phyloP scores from a whole-genome alignment of 345 rosid species.

The Lumnitzera littorea region DNA sequence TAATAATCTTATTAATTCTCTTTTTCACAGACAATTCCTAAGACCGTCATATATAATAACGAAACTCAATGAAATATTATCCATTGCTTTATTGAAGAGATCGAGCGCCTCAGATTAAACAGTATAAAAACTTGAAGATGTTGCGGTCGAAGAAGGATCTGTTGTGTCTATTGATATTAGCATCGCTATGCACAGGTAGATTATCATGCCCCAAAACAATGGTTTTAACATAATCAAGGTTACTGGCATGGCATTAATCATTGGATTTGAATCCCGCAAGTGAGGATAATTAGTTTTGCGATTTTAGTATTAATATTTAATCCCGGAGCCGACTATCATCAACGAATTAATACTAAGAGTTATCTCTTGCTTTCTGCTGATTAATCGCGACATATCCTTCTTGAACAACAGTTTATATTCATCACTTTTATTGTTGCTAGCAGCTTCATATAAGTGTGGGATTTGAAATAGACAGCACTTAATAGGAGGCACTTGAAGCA shows the following conservation, averaged over 20 bases:
- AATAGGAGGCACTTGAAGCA: conserved; percentile 8
- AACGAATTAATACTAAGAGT: too few relatives aligned
- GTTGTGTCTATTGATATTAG: conserved; percentile 50
- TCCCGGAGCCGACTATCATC: too few relatives aligned
- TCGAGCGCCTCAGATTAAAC: conserved; percentile 60
- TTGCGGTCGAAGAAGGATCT: conserved; percentile 50
- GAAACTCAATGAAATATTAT: conserved; percentile 60
- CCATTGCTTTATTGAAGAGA: conserved; percentile 86
- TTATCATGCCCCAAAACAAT: too few relatives aligned
- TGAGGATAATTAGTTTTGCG: too few relatives aligned
- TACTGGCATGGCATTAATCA: too few relatives aligned
- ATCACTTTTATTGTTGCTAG: not conserved
- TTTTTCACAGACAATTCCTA: conserved; percentile 55
- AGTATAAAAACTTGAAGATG: conserved; percentile 31
- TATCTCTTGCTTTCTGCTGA: not conserved
- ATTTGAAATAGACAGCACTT: conserved; percentile 22
- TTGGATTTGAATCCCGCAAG: too few relatives aligned
- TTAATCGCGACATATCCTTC: too few relatives aligned
- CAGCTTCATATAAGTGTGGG: conserved; percentile 59
- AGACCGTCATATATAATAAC: conserved; percentile 52
- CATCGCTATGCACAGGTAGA: conserved; percentile 58
- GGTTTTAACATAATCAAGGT: too few relatives aligned
- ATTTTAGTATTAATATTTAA: too few relatives aligned
- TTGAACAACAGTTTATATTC: too few relatives aligned
- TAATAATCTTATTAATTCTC: not conserved